Base-by-base conservation (phyloP, 2,329 filamentous ascomycete species). In the Sporothrix mexicana region DNA sequence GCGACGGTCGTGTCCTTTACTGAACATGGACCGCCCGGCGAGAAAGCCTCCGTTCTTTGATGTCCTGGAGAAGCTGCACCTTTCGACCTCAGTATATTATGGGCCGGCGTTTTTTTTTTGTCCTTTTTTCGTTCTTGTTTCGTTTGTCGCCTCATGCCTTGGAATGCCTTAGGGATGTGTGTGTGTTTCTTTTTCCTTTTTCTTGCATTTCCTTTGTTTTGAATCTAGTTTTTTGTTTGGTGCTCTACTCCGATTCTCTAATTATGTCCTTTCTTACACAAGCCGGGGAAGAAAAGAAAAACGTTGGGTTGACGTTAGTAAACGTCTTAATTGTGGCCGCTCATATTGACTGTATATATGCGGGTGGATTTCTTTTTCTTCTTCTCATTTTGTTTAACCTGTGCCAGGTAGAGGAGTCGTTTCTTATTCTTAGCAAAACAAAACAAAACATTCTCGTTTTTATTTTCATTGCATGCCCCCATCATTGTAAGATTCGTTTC, bases 291-390 rank as follows among this genome's bases (percentile, higher is more conserved):
- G n/a, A 45, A 66, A 59, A 70, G 43, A 25, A 20, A 49, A 66
- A 30, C 10, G 43, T 4, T 49, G 53, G 36, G 17, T 59, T 53
- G 51, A 70, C 53, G 41, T 20, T 61, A 49, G 41, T 20, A 70
- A 49, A 59, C 41, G 53, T 70, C 36, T 70, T 70, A 49, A 61
- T 70, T 23, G 67, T 59, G 53, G 53, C 12, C 55, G 57, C 15
- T 43, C 30, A 55, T 43, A 43, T 47, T 57, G n/a, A 12, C 30
- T 55, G 59, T 71, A 55, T 66, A 64, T 71, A 66, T 25, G 23
- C 9, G 17, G 43, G 41, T 53, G 20, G 36, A 9, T 51, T 36
- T 51, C n/a, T 3, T 51, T 36, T 3, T 49, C 15, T 17, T 23
- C 25, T 49, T 9, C 17, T 30, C 36, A 13, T 51, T 25, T 51